These are phyloP conservation scores for Saitoella complicata DNA, from an alignment of 805 yeast genomes.

Conservation along the genomic window DNA sequence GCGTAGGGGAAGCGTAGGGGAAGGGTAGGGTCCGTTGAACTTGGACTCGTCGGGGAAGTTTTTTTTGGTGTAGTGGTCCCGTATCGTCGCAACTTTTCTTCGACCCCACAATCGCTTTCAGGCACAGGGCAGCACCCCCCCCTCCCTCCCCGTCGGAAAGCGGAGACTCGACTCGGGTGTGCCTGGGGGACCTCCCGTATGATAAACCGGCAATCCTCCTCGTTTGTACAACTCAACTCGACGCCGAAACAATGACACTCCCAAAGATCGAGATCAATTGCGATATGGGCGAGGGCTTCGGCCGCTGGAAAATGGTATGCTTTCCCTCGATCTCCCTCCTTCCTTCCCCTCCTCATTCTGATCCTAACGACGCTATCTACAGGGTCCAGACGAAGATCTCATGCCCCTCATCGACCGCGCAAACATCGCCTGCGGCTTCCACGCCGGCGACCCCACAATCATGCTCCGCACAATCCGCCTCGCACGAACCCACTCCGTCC, in stretches of 20 bases:
- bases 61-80: no score
- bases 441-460: conserved; percentile 26
- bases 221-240: no score
- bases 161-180: no score
- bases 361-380: background rate
- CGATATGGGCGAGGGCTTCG: conserved; percentile 19
- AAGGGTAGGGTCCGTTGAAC: no score
- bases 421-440: conserved; percentile 28
- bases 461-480: conserved; percentile 23
- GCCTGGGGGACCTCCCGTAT: no score
- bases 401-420: conserved; percentile 27
- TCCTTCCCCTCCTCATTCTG: background rate
- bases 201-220: no score
- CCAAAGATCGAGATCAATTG: conserved; percentile 10
- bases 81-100: no score
- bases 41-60: no score
- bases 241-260: background rate
- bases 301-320: conserved; percentile 17
- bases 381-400: conserved; percentile 19
- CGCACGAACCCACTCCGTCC: conserved; percentile 23
- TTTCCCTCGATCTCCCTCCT: background rate
- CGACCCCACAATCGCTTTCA: no score
- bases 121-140: no score
- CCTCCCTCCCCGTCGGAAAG: no score
- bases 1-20: no score